phyloP scores from a whole-genome alignment of 495 filamentous ascomycete species.

The Penicillium robsamsonii region DNA sequence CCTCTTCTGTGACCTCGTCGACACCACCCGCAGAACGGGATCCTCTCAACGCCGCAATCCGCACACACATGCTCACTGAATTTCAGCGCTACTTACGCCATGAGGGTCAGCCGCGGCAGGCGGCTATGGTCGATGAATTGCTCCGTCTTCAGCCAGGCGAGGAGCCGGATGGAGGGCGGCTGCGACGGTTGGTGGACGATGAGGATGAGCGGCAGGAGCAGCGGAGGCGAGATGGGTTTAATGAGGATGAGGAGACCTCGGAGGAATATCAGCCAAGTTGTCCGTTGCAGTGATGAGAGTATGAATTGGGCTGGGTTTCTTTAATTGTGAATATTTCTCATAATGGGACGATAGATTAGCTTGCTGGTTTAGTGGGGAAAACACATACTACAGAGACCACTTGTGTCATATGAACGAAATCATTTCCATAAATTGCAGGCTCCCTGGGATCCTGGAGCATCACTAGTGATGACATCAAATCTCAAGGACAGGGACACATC shows the following conservation, averaged over 20 bases:
- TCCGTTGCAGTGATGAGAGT: neutral
- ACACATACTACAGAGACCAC: neutral
- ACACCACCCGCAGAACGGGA: neutral
- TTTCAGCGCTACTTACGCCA: conserved; percentile 10
- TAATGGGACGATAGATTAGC: neutral
- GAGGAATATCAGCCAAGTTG: neutral
- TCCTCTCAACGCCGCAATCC: neutral
- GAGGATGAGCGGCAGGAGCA: neutral
- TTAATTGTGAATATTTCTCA: neutral
- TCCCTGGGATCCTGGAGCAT: neutral
- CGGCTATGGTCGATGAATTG: conserved; percentile 6
- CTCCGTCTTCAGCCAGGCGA: neutral
- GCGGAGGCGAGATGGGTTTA: neutral
- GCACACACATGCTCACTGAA: conserved; percentile 3
- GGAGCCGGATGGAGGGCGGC: conserved; percentile 4
- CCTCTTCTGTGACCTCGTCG: too few relatives aligned
- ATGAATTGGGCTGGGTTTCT: neutral
- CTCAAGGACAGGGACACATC: neutral
- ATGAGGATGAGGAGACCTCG: neutral
- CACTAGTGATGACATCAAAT: neutral
- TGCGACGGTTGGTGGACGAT: conserved; percentile 1
- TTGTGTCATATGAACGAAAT: neutral
- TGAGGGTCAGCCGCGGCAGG: neutral
- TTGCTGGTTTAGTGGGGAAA: neutral
- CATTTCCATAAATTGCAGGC: too few relatives aligned